These are phyloP conservation scores for Phialocephala sp. DNA, from an alignment of 2,329 filamentous ascomycete genomes.

Conservation along the genomic window DNA sequence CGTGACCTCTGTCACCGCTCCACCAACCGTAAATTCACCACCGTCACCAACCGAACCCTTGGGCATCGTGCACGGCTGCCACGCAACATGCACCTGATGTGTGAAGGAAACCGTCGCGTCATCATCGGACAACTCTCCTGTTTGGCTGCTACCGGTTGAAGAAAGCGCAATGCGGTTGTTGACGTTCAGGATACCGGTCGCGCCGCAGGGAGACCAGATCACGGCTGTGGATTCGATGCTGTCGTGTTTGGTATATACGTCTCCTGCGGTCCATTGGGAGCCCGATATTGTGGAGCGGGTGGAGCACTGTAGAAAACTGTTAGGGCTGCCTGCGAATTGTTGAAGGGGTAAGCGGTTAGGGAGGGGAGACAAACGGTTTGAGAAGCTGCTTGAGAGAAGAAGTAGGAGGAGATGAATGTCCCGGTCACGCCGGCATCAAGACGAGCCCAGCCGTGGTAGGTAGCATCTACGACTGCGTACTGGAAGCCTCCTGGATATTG, in stretches of 20 bases:
- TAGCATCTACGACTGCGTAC: slow-evolving; percentile 33
- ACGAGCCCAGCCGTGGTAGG: slow-evolving; percentile 32
- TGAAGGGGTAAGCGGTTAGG: background rate
- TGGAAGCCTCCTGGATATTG: slow-evolving; percentile 35
- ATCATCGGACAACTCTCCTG: slow-evolving; percentile 31
- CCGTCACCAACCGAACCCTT: background rate
- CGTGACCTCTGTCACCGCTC: background rate
- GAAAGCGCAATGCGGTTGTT: slow-evolving; percentile 33
- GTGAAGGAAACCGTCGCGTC: slow-evolving; percentile 33
- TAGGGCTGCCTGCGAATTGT: background rate
- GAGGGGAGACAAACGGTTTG: slow-evolving; percentile 21
- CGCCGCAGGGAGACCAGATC: slow-evolving; percentile 34
- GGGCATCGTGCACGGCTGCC: slow-evolving; percentile 20
- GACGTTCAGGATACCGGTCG: slow-evolving; percentile 32
- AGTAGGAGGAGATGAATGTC: slow-evolving; percentile 33
- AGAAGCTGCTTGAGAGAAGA: slow-evolving; percentile 32
- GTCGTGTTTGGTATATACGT: slow-evolving; percentile 34
- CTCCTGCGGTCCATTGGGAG: slow-evolving; percentile 25
- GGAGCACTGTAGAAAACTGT: slow-evolving; percentile 19
- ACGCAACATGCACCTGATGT: slow-evolving; percentile 31
- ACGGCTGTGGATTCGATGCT: slow-evolving; percentile 27
- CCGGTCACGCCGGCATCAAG: slow-evolving; percentile 31
- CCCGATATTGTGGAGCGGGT: slow-evolving; percentile 31
- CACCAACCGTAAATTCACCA: slow-evolving; percentile 14
- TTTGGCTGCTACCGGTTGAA: slow-evolving; percentile 15